Base-by-base conservation (phyloP, 2,329 filamentous ascomycete genomes). In the Aplosporella prunicola region DNA sequence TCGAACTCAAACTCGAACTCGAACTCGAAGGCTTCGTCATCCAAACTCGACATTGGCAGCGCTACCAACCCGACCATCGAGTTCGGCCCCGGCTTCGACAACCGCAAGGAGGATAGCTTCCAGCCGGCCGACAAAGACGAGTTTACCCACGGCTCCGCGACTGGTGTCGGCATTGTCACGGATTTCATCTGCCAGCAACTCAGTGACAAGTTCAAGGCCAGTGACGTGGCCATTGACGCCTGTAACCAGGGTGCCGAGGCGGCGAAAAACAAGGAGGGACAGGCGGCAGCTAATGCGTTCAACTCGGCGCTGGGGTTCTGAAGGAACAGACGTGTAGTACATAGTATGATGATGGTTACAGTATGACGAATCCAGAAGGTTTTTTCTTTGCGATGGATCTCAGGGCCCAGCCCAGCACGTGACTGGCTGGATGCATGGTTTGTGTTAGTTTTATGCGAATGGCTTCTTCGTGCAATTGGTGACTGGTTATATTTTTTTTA, bases 81-180 rank as follows among this genome's bases (percentile, higher is more conserved):
- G 38, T 74, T 74, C 54, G 67, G 63, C 20, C 47, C 46, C 3
- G 65, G 65, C 9, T 59, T 68, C 28, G 66, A 73, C 47, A 68
- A 68, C 29, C 66, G 66, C 47, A 53, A 66, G 23, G 55, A 62
- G 20, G 47, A 56, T 17, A 57, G 62, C 10, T 70, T 69, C 43
- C 56, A 63, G 45, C 57, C 66, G 24, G 51, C 50, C 8, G 60
- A 69, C 51, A 47, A 59, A 48, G 38, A 45, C 22, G 53, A 50
- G 50, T 75, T 74, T 58, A 62, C 59, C 52, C 72, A 74, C 54
- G 69, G 69, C 36, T 71, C 67, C 3, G 70, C 69, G 6, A 51
- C 62, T 26, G 63, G 63, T 48, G 68, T 71, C 47, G 57, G 50
- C 27, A 56, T 71, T 47, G 65, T 72, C 45, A 57, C 67, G 10